Evolutionary conservation across 345 rosid genomes (phyloP).

Genomic region (Corchorus capsularis): DNA sequence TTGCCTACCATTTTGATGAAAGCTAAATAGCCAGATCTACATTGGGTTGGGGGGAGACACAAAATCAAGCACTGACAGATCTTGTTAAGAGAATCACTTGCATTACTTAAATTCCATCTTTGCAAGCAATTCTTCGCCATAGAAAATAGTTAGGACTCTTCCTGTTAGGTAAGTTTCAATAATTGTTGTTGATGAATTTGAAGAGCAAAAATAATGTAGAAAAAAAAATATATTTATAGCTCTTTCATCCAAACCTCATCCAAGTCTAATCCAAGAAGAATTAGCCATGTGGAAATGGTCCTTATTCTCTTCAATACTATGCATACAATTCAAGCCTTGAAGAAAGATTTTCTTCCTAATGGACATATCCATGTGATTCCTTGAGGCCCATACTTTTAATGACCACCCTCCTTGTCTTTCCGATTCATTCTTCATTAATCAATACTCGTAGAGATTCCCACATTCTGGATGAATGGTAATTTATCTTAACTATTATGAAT

Average conservation of each 20-base stretch:
- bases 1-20: no score
- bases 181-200: not conserved
- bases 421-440: not conserved
- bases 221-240: not conserved
- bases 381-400: not conserved
- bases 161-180: not conserved
- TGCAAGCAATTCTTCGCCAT: not conserved
- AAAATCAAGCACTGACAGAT: not conserved
- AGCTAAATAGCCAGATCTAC: not conserved
- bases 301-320: no score
- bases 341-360: not conserved
- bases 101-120: not conserved
- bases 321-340: not conserved
- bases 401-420: not conserved
- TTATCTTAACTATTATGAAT: no score
- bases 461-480: no score
- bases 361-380: slow-evolving; percentile 3
- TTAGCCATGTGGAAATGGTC: not conserved
- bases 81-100: no score
- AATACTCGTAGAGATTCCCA: no score
- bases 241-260: not conserved
- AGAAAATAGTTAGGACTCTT: not conserved
- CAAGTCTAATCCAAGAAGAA: not conserved
- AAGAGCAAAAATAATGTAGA: no score
- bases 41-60: not conserved